Base-by-base conservation (phyloP, 768 basidiomycete genomes). In the Chalciporus chontae region DNA sequence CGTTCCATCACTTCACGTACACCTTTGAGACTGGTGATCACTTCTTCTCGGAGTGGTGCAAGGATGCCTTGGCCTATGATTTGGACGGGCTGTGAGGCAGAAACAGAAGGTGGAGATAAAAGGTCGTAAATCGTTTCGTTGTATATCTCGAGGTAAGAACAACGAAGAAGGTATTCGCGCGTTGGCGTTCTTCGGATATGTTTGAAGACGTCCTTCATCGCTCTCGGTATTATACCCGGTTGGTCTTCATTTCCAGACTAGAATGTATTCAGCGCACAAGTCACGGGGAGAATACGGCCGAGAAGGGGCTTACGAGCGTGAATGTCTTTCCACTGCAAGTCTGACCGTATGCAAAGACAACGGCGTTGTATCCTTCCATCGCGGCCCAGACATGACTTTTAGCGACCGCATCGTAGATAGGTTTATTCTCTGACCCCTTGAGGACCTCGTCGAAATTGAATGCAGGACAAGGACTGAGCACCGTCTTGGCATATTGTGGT, bases 101-200 rank as follows among this genome's bases (percentile, higher is more conserved):
- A 69, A 11, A 73, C 68, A 1, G 76, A 72, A 5, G 85, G 81
- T 0, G 89, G 85, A 1, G 89, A 85, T 10, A 99, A 82, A 1
- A 99, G 72, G 59, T 95, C 92, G 56, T 89, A 79, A 42, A 94
- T 85, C 1, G 79, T 77, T 64, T 95, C 92, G 69, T 98, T 99
- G 74, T 98, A 99, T 41, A 99, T 94, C 63, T 98, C 96, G 44
- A 99, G 83, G 65, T 97, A 98, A 7, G 90, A 91, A 64, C 94
- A 95, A 15, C 94, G 84, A 8, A 99, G 78, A n/a, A 98, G 81
- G 69, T 93, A 98, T 63, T 95, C 92, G 36, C 94, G 79, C 26
- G 79, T 73, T 0, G 89, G 80, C 1, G 89, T 90, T 42, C 76
- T 75, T 36, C 81, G 80, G 66, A 95, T 95, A 64, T 80, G 85